These are phyloP conservation scores for Harringtonia aguacate DNA, from an alignment of 2,329 filamentous ascomycete species.

Conservation along the genomic window DNA sequence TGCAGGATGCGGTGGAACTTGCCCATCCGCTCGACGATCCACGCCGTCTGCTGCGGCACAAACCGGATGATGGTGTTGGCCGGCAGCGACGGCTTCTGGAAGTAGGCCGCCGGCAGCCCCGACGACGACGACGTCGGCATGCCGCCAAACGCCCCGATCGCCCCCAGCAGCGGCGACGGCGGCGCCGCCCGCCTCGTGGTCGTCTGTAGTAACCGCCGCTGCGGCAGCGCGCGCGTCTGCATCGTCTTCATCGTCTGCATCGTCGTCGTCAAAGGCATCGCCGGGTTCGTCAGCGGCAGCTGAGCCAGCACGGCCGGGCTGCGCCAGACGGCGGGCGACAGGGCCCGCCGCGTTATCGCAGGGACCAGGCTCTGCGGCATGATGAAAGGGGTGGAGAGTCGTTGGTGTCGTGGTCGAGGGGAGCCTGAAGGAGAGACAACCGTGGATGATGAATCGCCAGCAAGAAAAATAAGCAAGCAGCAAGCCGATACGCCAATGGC, in stretches of 20 bases:
- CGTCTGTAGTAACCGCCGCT: constrained; percentile 13
- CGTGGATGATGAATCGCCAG: too few species aligned
- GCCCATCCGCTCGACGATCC: constrained; percentile 99
- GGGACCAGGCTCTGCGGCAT: not conserved
- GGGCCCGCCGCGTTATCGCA: constrained; percentile 14
- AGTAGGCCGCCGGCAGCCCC: constrained; percentile 58
- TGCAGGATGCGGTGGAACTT: constrained; percentile 91
- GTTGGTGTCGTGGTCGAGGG: too few species aligned
- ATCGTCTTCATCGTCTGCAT: not conserved
- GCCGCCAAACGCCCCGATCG: constrained; percentile 15
- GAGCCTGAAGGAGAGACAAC: too few species aligned
- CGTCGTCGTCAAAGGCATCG: not conserved
- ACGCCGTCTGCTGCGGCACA: constrained; percentile 98
- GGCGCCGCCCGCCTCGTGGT: constrained; percentile 13
- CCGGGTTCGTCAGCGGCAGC: not conserved
- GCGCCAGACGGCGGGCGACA: constrained; percentile 11
- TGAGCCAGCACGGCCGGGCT: constrained; percentile 4
- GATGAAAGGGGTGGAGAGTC: not conserved
- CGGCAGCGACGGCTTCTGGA: constrained; percentile 63
- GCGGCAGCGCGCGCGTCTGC: not conserved
- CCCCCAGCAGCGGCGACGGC: constrained; percentile 15
- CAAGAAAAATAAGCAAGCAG: not conserved
- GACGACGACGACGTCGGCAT: not conserved
- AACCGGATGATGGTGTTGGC: constrained; percentile 94
- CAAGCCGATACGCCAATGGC: not conserved